These are phyloP conservation scores for Hypoxylon sp. DNA, from an alignment of 2,329 filamentous ascomycete species.

Conservation along the genomic window DNA sequence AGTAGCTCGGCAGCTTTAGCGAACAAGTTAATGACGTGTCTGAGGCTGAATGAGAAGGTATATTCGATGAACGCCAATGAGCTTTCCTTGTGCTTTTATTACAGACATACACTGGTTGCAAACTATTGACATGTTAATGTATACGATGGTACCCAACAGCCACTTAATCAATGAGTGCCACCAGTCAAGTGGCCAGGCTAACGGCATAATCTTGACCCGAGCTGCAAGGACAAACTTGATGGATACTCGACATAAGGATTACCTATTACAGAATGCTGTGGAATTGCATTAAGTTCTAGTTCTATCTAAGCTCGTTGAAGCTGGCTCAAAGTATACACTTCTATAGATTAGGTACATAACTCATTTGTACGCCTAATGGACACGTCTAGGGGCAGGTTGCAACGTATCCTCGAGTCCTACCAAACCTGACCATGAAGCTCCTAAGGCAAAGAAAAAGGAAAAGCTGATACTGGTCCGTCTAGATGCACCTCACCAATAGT, in stretches of 20 bases:
- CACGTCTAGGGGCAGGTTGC: not conserved
- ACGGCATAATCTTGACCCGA: not conserved
- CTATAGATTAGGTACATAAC: not conserved
- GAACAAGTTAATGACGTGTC: not conserved
- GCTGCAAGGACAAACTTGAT: not conserved
- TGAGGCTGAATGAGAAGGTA: not conserved
- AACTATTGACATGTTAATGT: not conserved
- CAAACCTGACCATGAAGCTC: not conserved
- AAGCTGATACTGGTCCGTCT: not conserved
- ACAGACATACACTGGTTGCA: not conserved
- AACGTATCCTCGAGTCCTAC: slow-evolving; percentile 10
- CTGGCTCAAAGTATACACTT: not conserved
- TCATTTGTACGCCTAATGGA: too few relatives aligned
- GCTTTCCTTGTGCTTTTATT: not conserved
- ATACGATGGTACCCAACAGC: not conserved
- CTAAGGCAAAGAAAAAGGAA: slow-evolving; percentile 5
- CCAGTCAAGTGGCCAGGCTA: not conserved
- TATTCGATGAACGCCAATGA: not conserved
- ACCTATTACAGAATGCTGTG: not conserved
- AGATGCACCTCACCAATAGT: slow-evolving; percentile 4
- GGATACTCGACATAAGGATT: not conserved
- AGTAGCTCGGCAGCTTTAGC: not conserved
- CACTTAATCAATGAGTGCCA: not conserved
- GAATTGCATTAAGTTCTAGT: not conserved
- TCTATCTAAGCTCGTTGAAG: not conserved